phyloP scores from a whole-genome alignment of 805 yeast genomes.

The Teunomyces panamensis region DNA sequence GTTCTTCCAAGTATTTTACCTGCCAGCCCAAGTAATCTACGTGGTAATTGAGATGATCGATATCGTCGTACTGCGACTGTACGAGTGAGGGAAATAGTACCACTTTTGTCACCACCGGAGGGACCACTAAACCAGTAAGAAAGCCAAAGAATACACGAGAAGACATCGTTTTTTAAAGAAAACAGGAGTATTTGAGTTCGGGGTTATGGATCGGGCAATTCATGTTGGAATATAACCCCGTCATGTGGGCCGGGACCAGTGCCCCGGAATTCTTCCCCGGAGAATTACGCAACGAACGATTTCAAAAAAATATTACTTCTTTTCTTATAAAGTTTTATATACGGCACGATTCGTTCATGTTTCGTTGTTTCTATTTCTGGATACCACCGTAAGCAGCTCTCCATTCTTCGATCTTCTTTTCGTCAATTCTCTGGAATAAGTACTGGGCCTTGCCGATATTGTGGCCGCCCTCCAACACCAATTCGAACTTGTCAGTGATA shows the following conservation, averaged over 20 bases:
- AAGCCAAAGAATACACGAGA: constrained; percentile 18
- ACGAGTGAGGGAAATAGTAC: constrained; percentile 23
- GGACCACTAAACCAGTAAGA: constrained; percentile 26
- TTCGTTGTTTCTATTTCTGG: constrained; percentile 26
- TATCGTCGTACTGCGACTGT: constrained; percentile 24
- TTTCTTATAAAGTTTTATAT: neutral
- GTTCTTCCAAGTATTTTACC: constrained; percentile 29
- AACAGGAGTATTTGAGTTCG: neutral
- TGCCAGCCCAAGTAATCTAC: constrained; percentile 36
- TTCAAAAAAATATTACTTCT: neutral
- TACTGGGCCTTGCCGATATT: constrained; percentile 88
- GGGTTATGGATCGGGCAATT: neutral
- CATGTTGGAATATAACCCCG: neutral
- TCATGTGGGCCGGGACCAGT: too few species aligned
- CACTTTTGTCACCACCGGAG: constrained; percentile 28
- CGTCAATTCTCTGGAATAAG: constrained; percentile 89
- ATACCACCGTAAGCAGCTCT: constrained; percentile 83
- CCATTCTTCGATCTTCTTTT: constrained; percentile 83
- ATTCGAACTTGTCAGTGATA: constrained; percentile 72
- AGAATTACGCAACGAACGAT: neutral
- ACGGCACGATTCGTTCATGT: neutral
- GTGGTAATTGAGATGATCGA: constrained; percentile 28
- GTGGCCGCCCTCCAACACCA: constrained; percentile 75
- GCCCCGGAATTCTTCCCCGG: neutral
- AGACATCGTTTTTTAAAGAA: constrained; percentile 5